Conservation (phyloP, 495 filamentous ascomycete species). For the Penicillium taxi region DNA sequence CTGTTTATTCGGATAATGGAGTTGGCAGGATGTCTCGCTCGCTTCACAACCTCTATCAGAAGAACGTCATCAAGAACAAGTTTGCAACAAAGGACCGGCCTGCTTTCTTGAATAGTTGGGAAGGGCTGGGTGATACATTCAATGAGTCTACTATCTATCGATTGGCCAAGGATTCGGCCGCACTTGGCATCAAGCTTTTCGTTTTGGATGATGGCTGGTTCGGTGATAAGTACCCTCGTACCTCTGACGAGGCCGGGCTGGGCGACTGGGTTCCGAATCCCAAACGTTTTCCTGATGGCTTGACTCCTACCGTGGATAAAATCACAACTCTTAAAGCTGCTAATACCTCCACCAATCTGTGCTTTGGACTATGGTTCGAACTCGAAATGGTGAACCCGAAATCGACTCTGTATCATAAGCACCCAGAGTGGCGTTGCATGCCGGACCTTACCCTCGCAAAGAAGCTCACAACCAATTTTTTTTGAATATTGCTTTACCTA, state of each 20-base stretch:
- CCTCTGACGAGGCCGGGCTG: conserved; percentile 40
- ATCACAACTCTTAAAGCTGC: conserved; percentile 36
- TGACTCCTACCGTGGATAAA: conserved; percentile 33
- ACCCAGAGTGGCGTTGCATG: conserved; percentile 50
- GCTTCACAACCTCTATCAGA: conserved; percentile 46
- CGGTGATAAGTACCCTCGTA: conserved; percentile 44
- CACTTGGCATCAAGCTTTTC: conserved; percentile 43
- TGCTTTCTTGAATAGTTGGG: conserved; percentile 50
- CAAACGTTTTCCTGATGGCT: conserved; percentile 45
- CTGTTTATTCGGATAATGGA: conserved; percentile 44
- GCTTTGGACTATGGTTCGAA: conserved; percentile 51
- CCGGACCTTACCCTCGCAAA: conserved; percentile 43
- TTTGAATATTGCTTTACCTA: conserved; percentile 42
- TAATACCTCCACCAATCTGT: conserved; percentile 34
- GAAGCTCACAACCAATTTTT: conserved; percentile 44
- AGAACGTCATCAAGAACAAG: conserved; percentile 47
- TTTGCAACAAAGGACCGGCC: conserved; percentile 41
- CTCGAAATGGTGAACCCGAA: conserved; percentile 53
- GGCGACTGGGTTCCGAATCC: conserved; percentile 50
- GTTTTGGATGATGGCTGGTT: conserved; percentile 56
- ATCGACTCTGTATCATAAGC: conserved; percentile 43
- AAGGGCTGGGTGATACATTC: conserved; percentile 44
- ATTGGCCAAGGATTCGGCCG: conserved; percentile 42
- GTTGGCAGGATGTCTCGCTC: conserved; percentile 47
- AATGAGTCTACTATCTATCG: conserved; percentile 40